Percentiles rank a stretch among this genome's conserved stretches.
Conservation (phyloP, 306 rosid species). For the Ammopiptanthus mongolicus region DNA sequence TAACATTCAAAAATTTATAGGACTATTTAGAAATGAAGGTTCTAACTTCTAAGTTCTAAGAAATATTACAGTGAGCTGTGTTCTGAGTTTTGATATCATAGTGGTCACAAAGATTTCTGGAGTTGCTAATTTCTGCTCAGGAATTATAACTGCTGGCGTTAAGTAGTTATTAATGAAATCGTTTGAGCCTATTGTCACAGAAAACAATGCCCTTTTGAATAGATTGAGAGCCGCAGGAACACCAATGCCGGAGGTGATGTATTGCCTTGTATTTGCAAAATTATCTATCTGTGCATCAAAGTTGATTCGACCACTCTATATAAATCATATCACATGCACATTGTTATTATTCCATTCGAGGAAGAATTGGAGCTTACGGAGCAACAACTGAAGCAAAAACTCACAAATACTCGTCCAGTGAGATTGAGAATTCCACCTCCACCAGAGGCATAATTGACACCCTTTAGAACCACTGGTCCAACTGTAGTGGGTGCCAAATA, state of each 20-base stretch:
- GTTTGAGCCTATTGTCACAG: slow-evolving; percentile 61
- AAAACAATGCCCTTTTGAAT: slow-evolving; percentile 40
- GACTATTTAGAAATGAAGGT: background rate
- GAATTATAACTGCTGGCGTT: slow-evolving; percentile 27
- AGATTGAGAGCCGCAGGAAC: slow-evolving; percentile 28
- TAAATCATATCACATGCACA: background rate
- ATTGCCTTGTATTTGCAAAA: slow-evolving; percentile 62
- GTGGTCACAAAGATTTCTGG: slow-evolving; percentile 43
- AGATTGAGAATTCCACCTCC: slow-evolving; percentile 65
- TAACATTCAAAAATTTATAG: background rate
- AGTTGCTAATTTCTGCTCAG: slow-evolving; percentile 16
- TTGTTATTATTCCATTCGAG: background rate
- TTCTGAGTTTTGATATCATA: slow-evolving; percentile 49
- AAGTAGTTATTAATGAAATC: slow-evolving; percentile 69
- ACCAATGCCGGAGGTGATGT: slow-evolving; percentile 53
- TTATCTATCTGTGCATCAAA: slow-evolving; percentile 56
- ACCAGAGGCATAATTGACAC: slow-evolving; percentile 78
- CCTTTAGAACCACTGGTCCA: slow-evolving; percentile 48
- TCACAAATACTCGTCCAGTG: slow-evolving; percentile 57
- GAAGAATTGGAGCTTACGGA: background rate
- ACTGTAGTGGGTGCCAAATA: slow-evolving; percentile 58
- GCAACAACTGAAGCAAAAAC: slow-evolving; percentile 1
- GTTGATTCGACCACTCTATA: slow-evolving; percentile 64
- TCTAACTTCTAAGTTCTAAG: background rate
- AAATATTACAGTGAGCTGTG: slow-evolving; percentile 49